phyloP scores from a whole-genome alignment of 2,329 filamentous ascomycete genomes.

The Stachybotrys echinatus region DNA sequence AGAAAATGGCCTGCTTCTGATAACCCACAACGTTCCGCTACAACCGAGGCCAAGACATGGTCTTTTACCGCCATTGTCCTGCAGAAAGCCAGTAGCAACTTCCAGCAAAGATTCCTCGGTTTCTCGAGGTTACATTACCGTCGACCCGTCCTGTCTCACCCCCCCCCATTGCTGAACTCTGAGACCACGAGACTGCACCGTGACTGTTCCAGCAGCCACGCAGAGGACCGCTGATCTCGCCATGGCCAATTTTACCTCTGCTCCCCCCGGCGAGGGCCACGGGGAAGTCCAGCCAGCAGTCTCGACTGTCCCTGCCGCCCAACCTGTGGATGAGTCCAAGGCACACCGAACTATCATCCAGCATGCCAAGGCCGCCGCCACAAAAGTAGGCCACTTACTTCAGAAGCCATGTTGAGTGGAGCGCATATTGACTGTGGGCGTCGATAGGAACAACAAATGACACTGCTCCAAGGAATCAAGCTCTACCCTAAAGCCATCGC shows the following conservation, averaged over 20 bases:
- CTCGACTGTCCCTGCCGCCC: background rate
- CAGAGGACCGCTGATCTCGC: background rate
- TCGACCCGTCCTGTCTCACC: background rate
- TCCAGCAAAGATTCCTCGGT: background rate
- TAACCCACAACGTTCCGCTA: background rate
- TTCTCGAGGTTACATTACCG: background rate
- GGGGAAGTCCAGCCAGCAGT: background rate
- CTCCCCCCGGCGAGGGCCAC: background rate
- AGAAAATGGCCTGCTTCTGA: background rate
- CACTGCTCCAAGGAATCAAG: constrained; percentile 67
- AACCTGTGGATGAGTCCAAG: constrained; percentile 14
- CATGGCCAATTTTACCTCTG: background rate
- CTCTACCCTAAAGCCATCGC: constrained; percentile 82
- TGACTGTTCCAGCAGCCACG: too few species aligned
- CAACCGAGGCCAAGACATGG: background rate
- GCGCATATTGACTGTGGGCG: background rate
- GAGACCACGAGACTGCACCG: too few species aligned
- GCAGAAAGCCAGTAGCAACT: background rate
- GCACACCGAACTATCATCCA: constrained; percentile 24
- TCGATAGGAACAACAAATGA: constrained; percentile 58
- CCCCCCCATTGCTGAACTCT: too few species aligned
- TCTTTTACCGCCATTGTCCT: background rate
- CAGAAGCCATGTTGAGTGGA: too few species aligned
- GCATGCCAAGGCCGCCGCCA: constrained; percentile 38
- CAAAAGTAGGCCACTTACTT: constrained; percentile 29